Evolutionary conservation across 1,139 yeast species (phyloP).

Genomic region (Geotrichum fermentans): DNA sequence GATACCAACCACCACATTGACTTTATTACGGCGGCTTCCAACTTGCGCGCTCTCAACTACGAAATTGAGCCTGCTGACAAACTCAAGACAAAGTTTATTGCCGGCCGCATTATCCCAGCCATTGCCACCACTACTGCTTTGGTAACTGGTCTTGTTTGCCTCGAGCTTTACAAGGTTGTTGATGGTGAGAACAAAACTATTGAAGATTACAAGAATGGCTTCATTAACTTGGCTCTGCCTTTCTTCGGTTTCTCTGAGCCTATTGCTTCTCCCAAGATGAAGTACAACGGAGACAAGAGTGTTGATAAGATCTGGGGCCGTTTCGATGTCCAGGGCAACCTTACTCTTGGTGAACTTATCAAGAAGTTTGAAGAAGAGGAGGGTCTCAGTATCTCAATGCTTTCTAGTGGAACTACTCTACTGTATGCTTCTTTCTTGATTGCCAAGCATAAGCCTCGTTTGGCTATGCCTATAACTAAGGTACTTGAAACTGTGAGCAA

Average conservation of each 20-base stretch:
- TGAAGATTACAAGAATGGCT: slow-evolving; percentile 91
- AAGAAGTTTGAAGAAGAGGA: slow-evolving; percentile 74
- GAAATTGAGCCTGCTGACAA: slow-evolving; percentile 58
- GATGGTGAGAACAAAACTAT: slow-evolving; percentile 60
- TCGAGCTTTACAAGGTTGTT: slow-evolving; percentile 87
- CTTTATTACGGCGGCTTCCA: slow-evolving; percentile 94
- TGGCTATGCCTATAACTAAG: slow-evolving; percentile 60
- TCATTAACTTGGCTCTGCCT: slow-evolving; percentile 88
- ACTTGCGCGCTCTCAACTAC: slow-evolving; percentile 90
- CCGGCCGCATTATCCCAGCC: slow-evolving; percentile 94
- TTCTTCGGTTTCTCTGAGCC: slow-evolving; percentile 97
- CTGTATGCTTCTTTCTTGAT: slow-evolving; percentile 93
- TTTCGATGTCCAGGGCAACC: slow-evolving; percentile 72
- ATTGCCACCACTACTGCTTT: slow-evolving; percentile 97
- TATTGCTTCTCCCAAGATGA: slow-evolving; percentile 72
- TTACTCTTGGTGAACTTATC: slow-evolving; percentile 70
- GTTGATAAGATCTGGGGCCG: slow-evolving; percentile 95
- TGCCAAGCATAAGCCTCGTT: slow-evolving; percentile 81
- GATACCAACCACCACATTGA: slow-evolving; percentile 95
- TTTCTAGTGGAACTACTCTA: slow-evolving; percentile 84
- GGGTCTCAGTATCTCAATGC: slow-evolving; percentile 83
- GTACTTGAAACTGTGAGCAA: slow-evolving; percentile 78
- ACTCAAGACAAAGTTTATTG: slow-evolving; percentile 68
- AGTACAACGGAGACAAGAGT: slow-evolving; percentile 64
- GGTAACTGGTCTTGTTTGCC: slow-evolving; percentile 89